A percentile compares a stretch with the other conserved stretches of the same genome.
Conservation (phyloP, 2,329 filamentous ascomycete species). For the Colletotrichum sp. region DNA sequence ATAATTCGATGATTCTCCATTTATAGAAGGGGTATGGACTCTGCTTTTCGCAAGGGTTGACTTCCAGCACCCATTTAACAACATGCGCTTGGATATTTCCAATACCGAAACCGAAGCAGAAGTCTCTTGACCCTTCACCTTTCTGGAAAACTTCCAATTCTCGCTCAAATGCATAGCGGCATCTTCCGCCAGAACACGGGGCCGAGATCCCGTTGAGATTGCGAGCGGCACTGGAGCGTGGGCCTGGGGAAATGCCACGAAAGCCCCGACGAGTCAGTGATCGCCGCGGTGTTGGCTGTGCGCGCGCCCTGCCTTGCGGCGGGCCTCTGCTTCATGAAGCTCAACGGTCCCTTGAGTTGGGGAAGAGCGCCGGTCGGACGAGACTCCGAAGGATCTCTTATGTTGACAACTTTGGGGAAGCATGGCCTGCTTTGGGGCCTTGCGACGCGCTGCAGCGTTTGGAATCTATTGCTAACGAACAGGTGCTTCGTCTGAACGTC, state of each 20-base stretch:
- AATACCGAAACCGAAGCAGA: not conserved
- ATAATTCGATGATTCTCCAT: fast-evolving
- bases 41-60: not conserved
- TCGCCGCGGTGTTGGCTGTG: not conserved
- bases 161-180: not conserved
- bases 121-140: not conserved
- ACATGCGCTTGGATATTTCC: not conserved
- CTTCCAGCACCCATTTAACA: fast-evolving
- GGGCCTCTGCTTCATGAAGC: not conserved
- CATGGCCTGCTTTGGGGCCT: not conserved
- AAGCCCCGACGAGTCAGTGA: not conserved
- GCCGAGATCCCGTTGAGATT: not conserved
- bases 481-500: not conserved
- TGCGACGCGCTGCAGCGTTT: not conserved
- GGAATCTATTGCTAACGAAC: not conserved
- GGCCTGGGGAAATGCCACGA: not conserved
- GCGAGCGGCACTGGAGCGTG: not conserved
- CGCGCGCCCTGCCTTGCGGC: not conserved
- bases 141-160: not conserved
- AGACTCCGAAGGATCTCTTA: not conserved
- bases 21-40: not conserved
- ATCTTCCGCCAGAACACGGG: not conserved
- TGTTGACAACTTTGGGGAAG: not conserved
- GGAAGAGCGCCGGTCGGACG: not conserved
- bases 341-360: not conserved